Percentiles rank a stretch among this genome's conserved stretches.
Evolutionary conservation across 176 grass and related monocot genomes (phyloP).

Genomic region (Pontederia crassipes): DNA sequence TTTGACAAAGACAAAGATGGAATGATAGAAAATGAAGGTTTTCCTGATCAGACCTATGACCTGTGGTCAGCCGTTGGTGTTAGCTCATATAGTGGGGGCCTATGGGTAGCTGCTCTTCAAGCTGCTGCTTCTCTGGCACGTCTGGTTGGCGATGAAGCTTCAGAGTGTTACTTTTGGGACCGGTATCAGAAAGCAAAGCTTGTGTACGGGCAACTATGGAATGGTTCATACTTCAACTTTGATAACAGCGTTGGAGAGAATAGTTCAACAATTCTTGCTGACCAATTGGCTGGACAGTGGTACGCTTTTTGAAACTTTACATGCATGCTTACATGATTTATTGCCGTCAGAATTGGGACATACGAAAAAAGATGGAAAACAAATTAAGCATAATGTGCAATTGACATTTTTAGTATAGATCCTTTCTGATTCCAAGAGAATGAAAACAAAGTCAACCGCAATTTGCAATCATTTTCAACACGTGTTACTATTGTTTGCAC

Average conservation of each 20-base stretch:
- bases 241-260: constrained; percentile 52
- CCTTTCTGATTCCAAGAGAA: too few species aligned
- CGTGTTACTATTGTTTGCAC: too few species aligned
- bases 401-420: too few species aligned
- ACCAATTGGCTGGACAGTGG: constrained; percentile 98
- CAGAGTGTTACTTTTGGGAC: constrained; percentile 67
- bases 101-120: constrained; percentile 88
- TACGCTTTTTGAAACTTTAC: constrained; percentile 9
- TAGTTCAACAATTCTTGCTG: constrained; percentile 78
- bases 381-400: too few species aligned
- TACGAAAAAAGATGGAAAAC: too few species aligned
- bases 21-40: constrained; percentile 96
- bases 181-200: constrained; percentile 78
- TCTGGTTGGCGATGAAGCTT: constrained; percentile 65
- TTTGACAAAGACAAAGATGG: constrained; percentile 98
- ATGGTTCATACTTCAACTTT: constrained; percentile 93
- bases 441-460: too few species aligned
- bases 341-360: too few species aligned
- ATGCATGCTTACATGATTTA: not conserved
- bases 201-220: constrained; percentile 82
- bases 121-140: constrained; percentile 72
- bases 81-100: constrained; percentile 82
- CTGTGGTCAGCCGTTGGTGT: constrained; percentile 77
- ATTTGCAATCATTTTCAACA: too few species aligned
- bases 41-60: constrained; percentile 90